phyloP scores from a whole-genome alignment of 129 eudicot genomes.

The Centella asiatica region DNA sequence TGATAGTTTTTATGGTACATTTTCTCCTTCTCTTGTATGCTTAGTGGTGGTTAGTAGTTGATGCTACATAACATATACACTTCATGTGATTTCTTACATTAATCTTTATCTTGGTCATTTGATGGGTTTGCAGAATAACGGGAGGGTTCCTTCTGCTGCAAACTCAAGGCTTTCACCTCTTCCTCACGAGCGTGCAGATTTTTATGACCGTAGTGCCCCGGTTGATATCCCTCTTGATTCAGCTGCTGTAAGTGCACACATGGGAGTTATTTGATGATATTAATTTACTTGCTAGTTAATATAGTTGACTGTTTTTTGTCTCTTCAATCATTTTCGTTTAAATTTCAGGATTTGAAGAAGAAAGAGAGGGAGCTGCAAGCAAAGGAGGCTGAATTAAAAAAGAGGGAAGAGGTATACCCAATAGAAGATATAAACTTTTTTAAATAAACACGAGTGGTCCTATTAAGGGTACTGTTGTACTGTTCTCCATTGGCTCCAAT shows the following conservation, averaged over 20 bases:
- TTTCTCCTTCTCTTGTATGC: slow-evolving; percentile 1
- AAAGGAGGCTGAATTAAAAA: slow-evolving; percentile 73
- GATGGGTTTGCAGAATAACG: slow-evolving; percentile 30
- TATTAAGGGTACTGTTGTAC: no score
- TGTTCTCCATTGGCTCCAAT: no score
- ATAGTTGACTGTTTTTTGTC: not conserved
- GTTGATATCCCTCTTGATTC: slow-evolving; percentile 82
- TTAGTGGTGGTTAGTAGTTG: slow-evolving; percentile 5
- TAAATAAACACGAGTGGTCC: not conserved
- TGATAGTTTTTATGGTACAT: not conserved
- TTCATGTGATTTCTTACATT: slow-evolving; percentile 1
- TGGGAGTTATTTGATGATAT: not conserved
- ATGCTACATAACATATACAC: not conserved
- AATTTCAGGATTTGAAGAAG: slow-evolving; percentile 64
- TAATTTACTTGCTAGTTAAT: not conserved
- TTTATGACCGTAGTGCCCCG: slow-evolving; percentile 66
- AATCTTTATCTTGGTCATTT: not conserved
- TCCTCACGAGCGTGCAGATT: slow-evolving; percentile 93
- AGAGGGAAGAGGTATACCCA: slow-evolving; percentile 76
- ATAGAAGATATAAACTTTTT: slow-evolving; percentile 6
- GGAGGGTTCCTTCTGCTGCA: slow-evolving; percentile 65
- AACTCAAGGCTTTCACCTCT: slow-evolving; percentile 81
- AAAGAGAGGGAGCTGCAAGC: slow-evolving; percentile 86
- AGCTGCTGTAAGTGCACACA: slow-evolving; percentile 37
- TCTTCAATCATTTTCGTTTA: slow-evolving; percentile 11